Conservation (phyloP, 1,139 yeast species). For the Schwanniomyces etchellsii region DNA sequence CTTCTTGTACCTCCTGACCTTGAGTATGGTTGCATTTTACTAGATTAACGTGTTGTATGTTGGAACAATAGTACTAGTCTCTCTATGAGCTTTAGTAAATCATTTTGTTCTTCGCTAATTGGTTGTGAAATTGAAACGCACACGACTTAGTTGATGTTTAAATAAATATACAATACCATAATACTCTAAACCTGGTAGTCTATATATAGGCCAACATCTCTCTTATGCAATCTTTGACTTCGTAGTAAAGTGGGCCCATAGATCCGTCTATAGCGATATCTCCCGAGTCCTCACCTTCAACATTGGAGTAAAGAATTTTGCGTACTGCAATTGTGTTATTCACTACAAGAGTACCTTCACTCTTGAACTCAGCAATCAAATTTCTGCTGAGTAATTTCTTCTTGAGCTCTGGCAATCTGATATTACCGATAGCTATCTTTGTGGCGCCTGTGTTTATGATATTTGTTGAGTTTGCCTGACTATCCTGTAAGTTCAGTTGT, state of each 20-base stretch:
- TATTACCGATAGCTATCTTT: conserved; percentile 79
- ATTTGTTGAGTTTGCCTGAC: conserved; percentile 4
- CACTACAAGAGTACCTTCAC: conserved; percentile 88
- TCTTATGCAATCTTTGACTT: conserved; percentile 69
- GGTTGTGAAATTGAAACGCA: conserved; percentile 3
- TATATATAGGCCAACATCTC: conserved; percentile 75
- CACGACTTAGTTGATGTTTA: too few species aligned
- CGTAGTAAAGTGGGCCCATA: conserved; percentile 70
- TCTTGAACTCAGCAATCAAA: conserved; percentile 79
- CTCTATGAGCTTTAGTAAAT: not conserved
- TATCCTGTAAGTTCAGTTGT: conserved; percentile 7
- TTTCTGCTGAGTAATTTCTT: conserved; percentile 53
- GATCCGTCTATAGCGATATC: conserved; percentile 81
- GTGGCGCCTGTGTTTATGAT: conserved; percentile 18
- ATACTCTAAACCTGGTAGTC: not conserved
- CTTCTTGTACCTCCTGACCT: conserved; percentile 47
- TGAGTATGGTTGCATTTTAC: conserved; percentile 42
- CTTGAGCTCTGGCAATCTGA: conserved; percentile 75
- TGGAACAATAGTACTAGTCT: not conserved
- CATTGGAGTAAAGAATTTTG: conserved; percentile 49
- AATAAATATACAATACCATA: not conserved
- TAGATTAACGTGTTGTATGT: not conserved
- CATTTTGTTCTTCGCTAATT: conserved; percentile 6
- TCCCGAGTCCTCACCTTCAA: conserved; percentile 57
- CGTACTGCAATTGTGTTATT: conserved; percentile 72